phyloP scores from a whole-genome alignment of 345 rosid species.

The Bruguiera gymnorhiza region DNA sequence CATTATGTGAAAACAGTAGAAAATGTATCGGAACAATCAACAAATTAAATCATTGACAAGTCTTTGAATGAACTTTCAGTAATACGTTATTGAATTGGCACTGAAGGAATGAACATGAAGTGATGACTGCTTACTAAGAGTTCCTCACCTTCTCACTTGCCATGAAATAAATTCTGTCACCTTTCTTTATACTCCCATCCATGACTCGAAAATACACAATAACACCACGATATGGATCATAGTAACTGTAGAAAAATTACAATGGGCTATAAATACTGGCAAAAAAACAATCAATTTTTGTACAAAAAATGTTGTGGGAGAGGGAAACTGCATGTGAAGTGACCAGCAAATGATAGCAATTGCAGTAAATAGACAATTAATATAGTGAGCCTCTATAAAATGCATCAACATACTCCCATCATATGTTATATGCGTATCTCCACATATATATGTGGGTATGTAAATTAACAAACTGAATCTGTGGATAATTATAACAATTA shows the following conservation, averaged over 20 bases:
- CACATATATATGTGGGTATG: too few relatives aligned
- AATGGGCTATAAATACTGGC: not conserved
- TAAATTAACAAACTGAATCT: not conserved
- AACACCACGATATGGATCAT: slow-evolving; percentile 98
- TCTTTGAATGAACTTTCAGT: not conserved
- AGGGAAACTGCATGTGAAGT: not conserved
- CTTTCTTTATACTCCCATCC: slow-evolving; percentile 92
- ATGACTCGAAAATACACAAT: slow-evolving; percentile 90
- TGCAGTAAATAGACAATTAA: too few relatives aligned
- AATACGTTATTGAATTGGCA: not conserved
- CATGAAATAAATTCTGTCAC: slow-evolving; percentile 89
- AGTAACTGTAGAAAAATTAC: slow-evolving; percentile 55
- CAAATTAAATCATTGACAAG: not conserved
- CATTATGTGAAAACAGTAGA: not conserved
- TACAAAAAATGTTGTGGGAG: not conserved
- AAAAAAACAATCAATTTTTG: not conserved
- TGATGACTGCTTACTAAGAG: slow-evolving; percentile 1
- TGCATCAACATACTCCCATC: not conserved
- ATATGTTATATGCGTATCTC: not conserved
- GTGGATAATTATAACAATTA: not conserved
- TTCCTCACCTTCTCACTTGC: slow-evolving; percentile 78
- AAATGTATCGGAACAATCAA: not conserved
- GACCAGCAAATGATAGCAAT: not conserved
- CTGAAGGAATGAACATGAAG: not conserved
- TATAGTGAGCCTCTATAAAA: not conserved